Evolutionary conservation across 345 rosid genomes (phyloP).

Genomic region (Pistacia vera): DNA sequence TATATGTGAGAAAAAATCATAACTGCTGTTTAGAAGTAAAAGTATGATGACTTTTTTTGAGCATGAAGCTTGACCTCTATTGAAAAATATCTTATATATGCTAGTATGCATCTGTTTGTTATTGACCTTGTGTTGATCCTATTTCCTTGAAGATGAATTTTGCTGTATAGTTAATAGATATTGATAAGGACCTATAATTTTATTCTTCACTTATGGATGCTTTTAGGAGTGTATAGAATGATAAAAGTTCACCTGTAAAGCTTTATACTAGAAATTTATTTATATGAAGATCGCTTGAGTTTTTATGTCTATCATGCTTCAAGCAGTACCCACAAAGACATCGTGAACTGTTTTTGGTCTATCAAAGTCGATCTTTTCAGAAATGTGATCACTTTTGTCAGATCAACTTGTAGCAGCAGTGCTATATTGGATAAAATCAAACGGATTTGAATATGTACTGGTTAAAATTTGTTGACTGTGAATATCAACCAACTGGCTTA

Average conservation of each 20-base stretch:
- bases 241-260: not conserved
- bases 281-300: not conserved
- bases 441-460: not conserved
- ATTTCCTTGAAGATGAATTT: not conserved
- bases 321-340: not conserved
- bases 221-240: not conserved
- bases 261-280: not conserved
- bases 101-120: not conserved
- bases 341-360: not conserved
- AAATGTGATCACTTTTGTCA: no score
- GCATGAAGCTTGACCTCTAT: not conserved
- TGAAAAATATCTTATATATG: not conserved
- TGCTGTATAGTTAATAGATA: not conserved
- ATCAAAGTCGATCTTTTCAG: not conserved
- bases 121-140: conserved; percentile 9
- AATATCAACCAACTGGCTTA: not conserved
- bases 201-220: not conserved
- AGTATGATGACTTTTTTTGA: conserved; percentile 11
- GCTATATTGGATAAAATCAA: not conserved
- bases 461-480: conserved; percentile 1
- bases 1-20: not conserved
- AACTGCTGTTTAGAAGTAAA: not conserved
- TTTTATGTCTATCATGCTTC: not conserved
- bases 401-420: not conserved
- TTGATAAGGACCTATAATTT: not conserved